Evolutionary conservation across 1,284 basidiomycete genomes (phyloP), one percentile per base, ranked within the genome.

Genomic region (Papiliotrema fonsecae): DNA sequence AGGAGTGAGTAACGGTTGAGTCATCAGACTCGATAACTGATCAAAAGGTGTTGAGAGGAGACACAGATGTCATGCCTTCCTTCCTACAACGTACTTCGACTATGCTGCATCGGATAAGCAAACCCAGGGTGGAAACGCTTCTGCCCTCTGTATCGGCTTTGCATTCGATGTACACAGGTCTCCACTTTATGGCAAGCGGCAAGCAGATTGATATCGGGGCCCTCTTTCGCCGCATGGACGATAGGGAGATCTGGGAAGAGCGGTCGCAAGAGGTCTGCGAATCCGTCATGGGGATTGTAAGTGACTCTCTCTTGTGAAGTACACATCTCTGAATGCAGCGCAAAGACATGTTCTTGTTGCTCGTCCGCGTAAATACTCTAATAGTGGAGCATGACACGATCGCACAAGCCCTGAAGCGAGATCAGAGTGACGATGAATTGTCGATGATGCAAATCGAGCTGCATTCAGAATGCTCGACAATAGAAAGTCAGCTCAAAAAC

Each of bases 161-260:
- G 18, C 47, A 49, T 25, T 49, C 47, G 9, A 27, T 49, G 16
- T 49, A 49, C 41, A 42, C 41, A 14, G 42, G 41, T 11, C 24
- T 49, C 22, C 35, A 43, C 32, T 14, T 24, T n/a, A 25, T 49
- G 21, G 34, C 21, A 32, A 25, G 32, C 10, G 19, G 34, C 9
- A 36, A 38, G 18, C 47, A 49, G 36, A 24, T 49, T n/a, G 34
- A 49, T 24, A 24, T 30, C 22, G 21, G 26, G 19, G 25, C 32
- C 14, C 28, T 43, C 9, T 49, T 49, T 22, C 41, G 32, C 3
- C 22, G 31, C 9, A 18, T 37, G 41, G 47, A 49, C 24, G 42
- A 38, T n/a, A 24, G 41, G 11, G 14, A 42, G 6, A 38, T 43
- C 25, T 49, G 47, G 47, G 42, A 26, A 11, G n/a, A 43, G 32